These are phyloP conservation scores for Acacia crassicarpa DNA, from an alignment of 306 rosid species.

Conservation along the genomic window DNA sequence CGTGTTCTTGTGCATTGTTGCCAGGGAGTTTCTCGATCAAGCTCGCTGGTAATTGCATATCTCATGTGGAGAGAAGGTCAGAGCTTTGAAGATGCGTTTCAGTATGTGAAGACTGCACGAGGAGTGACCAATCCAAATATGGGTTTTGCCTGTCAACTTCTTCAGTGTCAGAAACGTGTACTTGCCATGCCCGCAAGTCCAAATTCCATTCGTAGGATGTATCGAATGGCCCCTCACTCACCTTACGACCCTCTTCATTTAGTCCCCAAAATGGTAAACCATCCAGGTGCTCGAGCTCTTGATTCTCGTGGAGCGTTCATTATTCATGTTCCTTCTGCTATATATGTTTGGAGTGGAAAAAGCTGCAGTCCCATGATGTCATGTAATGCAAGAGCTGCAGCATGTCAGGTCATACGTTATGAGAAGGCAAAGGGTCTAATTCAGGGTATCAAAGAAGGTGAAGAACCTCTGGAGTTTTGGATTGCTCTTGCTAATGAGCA, in stretches of 20 bases:
- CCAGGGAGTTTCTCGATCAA: conserved; percentile 89
- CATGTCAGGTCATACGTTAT: conserved; percentile 73
- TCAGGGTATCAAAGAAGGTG: conserved; percentile 54
- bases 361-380: conserved; percentile 53
- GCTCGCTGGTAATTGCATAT: conserved; percentile 86
- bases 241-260: conserved; percentile 90
- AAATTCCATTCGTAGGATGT: conserved; percentile 74
- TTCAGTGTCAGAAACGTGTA: conserved; percentile 96
- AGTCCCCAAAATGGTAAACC: conserved; percentile 71
- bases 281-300: conserved; percentile 59
- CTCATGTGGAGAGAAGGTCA: conserved; percentile 95
- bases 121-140: conserved; percentile 90
- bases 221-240: conserved; percentile 92
- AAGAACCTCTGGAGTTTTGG: conserved; percentile 83
- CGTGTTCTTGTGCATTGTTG: conserved; percentile 92
- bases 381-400: conserved; percentile 64
- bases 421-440: conserved; percentile 70
- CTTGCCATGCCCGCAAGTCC: conserved; percentile 86
- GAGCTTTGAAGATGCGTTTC: conserved; percentile 90
- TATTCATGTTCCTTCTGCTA: conserved; percentile 78
- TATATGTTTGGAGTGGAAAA: conserved; percentile 83
- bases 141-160: conserved; percentile 89
- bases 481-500: conserved; percentile 55
- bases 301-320: conserved; percentile 95
- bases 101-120: conserved; percentile 85